Evolutionary conservation across 306 rosid genomes (phyloP), one percentile per base, ranked within the genome.

Genomic region (Prunus fruticosa): DNA sequence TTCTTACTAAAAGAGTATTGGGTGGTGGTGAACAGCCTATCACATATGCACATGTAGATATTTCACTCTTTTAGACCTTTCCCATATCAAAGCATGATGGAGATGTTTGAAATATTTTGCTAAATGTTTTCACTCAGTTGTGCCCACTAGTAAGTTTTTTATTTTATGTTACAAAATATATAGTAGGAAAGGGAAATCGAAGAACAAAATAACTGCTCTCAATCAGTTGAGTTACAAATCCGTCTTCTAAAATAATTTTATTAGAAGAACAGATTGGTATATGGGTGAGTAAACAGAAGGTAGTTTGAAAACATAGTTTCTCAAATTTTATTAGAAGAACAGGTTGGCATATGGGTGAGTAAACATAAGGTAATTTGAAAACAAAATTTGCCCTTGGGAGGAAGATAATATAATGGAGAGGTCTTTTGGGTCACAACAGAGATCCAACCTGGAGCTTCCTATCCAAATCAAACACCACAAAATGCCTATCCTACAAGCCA

Each of bases 401-500:
- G 57, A 45, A 76, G 76, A 67, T 79, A 65, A 64, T 47, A 72
- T n/a, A 43, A 27, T 34, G 46, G 66, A 45, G 53, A 38, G 34
- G 32, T 16, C 63, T 78, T 43, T 46, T 12, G 18, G 46, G 47
- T 57, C 67, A 61, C 69, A 74, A 32, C 18, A 63, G 71, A 62
- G 62, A 66, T 51, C 73, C 78, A 67, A 68, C 62, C 56, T n/a
- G 65, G 63, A 47, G 28, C 73, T 45, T 67, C 52, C 83, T 71
- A 86, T 82, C 89, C 74, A 70, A 76, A 43, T 78, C 84, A 86
- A 81, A 85, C 80, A 81, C 87, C 86, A 76, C 84, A 51, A 79
- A 85, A 81, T 81, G 76, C 82, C 81, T 86, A 88, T 92, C 93
- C 78, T 71, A 16, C 34, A 43, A 9, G 81, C 91, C 88, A 79